Evolutionary conservation across 768 basidiomycete genomes (phyloP).

Genomic region (Hirschioporus abietinus): DNA sequence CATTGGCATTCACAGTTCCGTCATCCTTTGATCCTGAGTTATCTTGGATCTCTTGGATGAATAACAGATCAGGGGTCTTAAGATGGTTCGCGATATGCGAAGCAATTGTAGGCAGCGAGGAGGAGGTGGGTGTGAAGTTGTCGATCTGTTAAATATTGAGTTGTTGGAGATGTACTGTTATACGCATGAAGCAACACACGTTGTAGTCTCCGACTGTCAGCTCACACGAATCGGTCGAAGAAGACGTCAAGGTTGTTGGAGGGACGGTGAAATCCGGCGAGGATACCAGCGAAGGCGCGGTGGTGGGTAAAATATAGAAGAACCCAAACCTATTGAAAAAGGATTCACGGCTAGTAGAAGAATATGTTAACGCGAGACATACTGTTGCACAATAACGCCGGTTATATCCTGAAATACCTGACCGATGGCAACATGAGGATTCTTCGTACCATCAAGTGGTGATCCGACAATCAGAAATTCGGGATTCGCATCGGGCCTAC

Average conservation of each 20-base stretch:
- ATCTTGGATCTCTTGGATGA: conserved; percentile 62
- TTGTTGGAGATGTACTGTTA: conserved; percentile 4
- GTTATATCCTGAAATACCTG: conserved; percentile 42
- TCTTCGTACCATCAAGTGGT: conserved; percentile 48
- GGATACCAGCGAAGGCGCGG: conserved; percentile 43
- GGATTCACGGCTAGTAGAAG: conserved; percentile 1
- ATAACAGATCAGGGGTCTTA: conserved; percentile 50
- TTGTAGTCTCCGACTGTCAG: conserved; percentile 60
- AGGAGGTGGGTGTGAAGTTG: conserved; percentile 47
- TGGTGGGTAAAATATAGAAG: conserved; percentile 53
- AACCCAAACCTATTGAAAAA: conserved; percentile 33
- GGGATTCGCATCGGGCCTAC: conserved; percentile 52
- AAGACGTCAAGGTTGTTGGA: conserved; percentile 33
- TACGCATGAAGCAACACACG: conserved; percentile 25
- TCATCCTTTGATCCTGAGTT: conserved; percentile 48
- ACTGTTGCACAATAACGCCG: conserved; percentile 53
- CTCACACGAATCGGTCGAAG: conserved; percentile 31
- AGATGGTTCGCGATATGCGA: conserved; percentile 46
- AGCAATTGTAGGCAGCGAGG: conserved; percentile 44
- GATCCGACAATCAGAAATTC: conserved; percentile 50
- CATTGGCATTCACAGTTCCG: conserved; percentile 47
- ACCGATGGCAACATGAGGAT: conserved; percentile 46
- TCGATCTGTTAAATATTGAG: conserved; percentile 35
- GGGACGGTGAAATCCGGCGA: conserved; percentile 28
- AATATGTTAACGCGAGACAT: conserved; percentile 14